These are phyloP conservation scores for Talaromyces sp. DNA, from an alignment of 2,329 filamentous ascomycete genomes.

Conservation along the genomic window DNA sequence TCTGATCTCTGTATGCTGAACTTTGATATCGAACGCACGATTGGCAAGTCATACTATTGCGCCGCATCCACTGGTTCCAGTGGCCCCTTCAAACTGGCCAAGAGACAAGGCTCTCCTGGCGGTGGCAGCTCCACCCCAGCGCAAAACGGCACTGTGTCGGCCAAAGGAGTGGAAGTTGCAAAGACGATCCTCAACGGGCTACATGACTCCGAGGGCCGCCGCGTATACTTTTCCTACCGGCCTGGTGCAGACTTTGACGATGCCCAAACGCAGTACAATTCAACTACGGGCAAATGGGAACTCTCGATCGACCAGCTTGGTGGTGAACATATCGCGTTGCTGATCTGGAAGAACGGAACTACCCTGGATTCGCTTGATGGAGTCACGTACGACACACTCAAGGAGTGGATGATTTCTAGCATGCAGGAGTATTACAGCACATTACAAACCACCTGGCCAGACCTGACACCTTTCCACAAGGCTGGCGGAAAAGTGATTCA, in stretches of 20 bases:
- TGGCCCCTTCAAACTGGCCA: conserved; percentile 10
- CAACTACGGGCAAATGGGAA: conserved; percentile 24
- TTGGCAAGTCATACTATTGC: conserved; percentile 46
- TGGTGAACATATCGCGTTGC: conserved; percentile 25
- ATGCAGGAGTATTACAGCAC: conserved; percentile 46
- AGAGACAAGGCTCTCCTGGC: not conserved
- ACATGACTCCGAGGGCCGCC: conserved; percentile 28
- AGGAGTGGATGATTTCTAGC: conserved; percentile 49
- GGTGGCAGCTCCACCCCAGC: conserved; percentile 4
- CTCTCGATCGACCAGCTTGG: conserved; percentile 27
- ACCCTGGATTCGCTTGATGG: conserved; percentile 39
- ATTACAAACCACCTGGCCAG: conserved; percentile 51
- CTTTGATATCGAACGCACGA: conserved; percentile 41
- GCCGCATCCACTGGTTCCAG: conserved; percentile 31
- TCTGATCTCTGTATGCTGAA: conserved; percentile 44
- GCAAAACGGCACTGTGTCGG: conserved; percentile 18
- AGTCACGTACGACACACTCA: conserved; percentile 53
- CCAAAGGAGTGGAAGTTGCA: conserved; percentile 17
- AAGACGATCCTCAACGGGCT: conserved; percentile 28
- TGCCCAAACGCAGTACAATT: conserved; percentile 30
- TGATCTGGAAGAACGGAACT: conserved; percentile 32
- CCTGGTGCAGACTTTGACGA: conserved; percentile 27
- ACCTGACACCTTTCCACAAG: conserved; percentile 47
- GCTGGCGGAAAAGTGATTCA: conserved; percentile 54
- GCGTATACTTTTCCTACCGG: conserved; percentile 36